These are phyloP conservation scores for Hondaea fermentalgiana DNA, from an alignment of 108 stramenopile species.

Conservation along the genomic window DNA sequence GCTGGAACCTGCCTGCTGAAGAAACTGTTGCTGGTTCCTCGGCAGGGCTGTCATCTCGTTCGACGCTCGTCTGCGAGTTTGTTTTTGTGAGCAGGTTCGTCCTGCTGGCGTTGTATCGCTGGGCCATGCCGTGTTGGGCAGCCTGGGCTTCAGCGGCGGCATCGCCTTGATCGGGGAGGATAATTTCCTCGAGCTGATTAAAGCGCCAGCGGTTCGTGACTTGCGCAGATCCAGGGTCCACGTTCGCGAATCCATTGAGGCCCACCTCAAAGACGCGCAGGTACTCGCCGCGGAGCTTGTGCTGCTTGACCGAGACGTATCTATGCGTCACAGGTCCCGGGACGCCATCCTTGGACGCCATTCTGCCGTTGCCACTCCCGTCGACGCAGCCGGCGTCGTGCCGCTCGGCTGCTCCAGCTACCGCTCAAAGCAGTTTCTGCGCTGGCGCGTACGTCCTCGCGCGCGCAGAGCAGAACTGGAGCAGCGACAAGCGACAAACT, in stretches of 20 bases:
- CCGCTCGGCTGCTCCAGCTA: too few species aligned
- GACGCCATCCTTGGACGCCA: not conserved
- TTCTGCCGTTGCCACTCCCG: not conserved
- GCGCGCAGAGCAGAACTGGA: too few species aligned
- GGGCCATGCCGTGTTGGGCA: not conserved
- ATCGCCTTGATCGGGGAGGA: not conserved
- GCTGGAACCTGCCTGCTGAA: not conserved
- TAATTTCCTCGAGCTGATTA: not conserved
- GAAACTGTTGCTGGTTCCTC: not conserved
- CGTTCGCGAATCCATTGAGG: not conserved
- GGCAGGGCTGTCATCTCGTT: not conserved
- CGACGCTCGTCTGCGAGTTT: not conserved
- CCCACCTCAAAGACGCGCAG: not conserved
- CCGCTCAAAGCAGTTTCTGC: too few species aligned
- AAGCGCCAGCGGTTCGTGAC: not conserved
- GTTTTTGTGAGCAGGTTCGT: not conserved
- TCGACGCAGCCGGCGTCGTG: too few species aligned
- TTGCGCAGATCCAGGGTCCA: not conserved
- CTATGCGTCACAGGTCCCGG: not conserved
- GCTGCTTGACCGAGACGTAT: not conserved
- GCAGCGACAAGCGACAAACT: too few species aligned
- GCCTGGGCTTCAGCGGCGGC: not conserved
- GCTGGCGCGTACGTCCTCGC: too few species aligned
- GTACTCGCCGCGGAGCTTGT: slow-evolving; percentile 5
- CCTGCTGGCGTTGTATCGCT: not conserved